These are phyloP conservation scores for Jatropha multifida DNA, from an alignment of 441 rosid genomes.

Conservation along the genomic window DNA sequence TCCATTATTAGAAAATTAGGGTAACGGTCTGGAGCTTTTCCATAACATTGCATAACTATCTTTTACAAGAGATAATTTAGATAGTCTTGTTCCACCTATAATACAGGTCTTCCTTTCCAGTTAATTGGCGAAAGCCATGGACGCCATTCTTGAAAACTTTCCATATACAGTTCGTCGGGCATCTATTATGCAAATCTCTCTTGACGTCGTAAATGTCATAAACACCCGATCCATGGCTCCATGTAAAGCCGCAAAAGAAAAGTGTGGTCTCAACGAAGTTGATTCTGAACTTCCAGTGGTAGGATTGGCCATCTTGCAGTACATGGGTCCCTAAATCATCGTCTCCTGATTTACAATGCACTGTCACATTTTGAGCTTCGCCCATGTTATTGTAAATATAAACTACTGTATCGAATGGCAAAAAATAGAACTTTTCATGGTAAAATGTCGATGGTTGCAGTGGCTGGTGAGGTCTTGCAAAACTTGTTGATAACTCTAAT, in stretches of 20 bases:
- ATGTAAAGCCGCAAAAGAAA: slow-evolving; percentile 22
- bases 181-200: slow-evolving; percentile 17
- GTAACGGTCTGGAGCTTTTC: too few relatives aligned
- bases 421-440: too few relatives aligned
- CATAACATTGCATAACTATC: too few relatives aligned
- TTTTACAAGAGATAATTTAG: too few relatives aligned
- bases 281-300: slow-evolving; percentile 9
- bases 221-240: slow-evolving; percentile 2
- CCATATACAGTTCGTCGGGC: slow-evolving; percentile 2
- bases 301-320: neutral
- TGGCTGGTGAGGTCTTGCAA: neutral
- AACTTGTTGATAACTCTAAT: neutral
- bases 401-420: neutral
- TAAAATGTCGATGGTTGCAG: neutral
- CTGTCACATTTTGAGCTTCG: neutral
- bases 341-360: slow-evolving; percentile 15
- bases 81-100: slow-evolving; percentile 14
- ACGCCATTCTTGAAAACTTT: slow-evolving; percentile 1
- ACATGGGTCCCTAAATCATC: slow-evolving; percentile 21
- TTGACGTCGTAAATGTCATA: slow-evolving; percentile 8
- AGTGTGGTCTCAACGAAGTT: slow-evolving; percentile 12
- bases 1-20: too few relatives aligned
- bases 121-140: neutral
- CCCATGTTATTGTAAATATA: neutral
- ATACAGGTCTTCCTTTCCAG: slow-evolving; percentile 14